Evolutionary conservation across 2,329 filamentous ascomycete genomes (phyloP).

Genomic region (Cercospora sp.): DNA sequence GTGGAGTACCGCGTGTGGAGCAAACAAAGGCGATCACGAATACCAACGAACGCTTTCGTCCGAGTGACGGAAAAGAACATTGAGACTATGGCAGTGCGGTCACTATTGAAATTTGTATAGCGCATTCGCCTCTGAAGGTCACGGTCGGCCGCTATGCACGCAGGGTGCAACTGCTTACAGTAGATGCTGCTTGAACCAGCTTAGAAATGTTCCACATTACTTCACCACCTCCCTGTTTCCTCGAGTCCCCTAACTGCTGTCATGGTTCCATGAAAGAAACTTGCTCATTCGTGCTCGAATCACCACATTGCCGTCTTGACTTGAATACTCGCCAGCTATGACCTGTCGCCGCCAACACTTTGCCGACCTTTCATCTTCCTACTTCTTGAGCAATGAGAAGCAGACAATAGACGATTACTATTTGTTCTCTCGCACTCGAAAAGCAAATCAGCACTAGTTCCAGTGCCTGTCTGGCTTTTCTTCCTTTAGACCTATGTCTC

Average conservation of each 20-base stretch:
- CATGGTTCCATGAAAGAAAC: not conserved
- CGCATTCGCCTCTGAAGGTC: not conserved
- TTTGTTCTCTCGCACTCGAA: not conserved
- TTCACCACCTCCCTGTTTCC: not conserved
- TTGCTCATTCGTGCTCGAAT: not conserved
- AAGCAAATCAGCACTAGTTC: not conserved
- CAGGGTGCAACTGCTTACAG: not conserved
- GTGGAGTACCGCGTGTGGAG: not conserved
- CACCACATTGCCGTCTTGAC: not conserved
- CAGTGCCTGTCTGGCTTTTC: not conserved
- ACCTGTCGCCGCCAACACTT: too few species aligned
- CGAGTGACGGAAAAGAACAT: not conserved
- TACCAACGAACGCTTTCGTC: not conserved
- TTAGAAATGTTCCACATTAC: not conserved
- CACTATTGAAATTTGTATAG: not conserved
- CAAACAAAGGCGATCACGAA: not conserved
- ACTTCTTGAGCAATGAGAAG: not conserved
- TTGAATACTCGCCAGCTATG: too few species aligned
- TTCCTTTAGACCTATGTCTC: not conserved
- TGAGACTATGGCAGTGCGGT: not conserved
- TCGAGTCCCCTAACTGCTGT: not conserved
- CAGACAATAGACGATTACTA: not conserved
- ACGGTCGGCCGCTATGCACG: not conserved
- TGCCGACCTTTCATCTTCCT: not conserved
- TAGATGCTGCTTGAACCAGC: not conserved